Evolutionary conservation across 2,329 filamentous ascomycete species (phyloP), one percentile per base, ranked within the genome.

Genomic region (Arthroderma uncinatum): DNA sequence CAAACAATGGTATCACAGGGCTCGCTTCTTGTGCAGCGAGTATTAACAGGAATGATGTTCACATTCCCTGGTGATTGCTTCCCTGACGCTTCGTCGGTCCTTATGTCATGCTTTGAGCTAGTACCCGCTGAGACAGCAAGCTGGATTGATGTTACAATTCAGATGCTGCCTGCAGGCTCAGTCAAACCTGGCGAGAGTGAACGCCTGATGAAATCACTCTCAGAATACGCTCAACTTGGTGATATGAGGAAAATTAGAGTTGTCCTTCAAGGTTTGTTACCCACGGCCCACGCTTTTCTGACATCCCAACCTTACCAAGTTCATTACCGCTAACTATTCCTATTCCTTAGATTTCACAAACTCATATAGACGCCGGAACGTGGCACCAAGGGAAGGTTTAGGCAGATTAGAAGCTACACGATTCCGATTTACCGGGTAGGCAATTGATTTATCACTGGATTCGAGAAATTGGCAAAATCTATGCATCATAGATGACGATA

Each of bases 41-140:
- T 95, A 58, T 79, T 98, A 75, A 93, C 91, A 0, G 93, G 93
- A 59, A 95, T 98, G 91, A 97, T 98, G 92, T 96, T 96, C 70
- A 94, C 87, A 0, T 98, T 98, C 74, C 94, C 93, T 0, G 83
- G 88, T 44, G 93, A 97, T 70, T 96, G 91, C 73, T 95, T 97
- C 67, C 85, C 91, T 0, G 93, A 98, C 68, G 91, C 90, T 14
- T 95, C 89, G 53, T 91, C 90, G 3, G 89, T 95, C n/a, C 75
- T 98, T 55, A 82, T 98, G 59, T 85, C 86, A 2, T 78, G 97
- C 62, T 95, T 98, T 68, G 86, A 95, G 70, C 76, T 97, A 40
- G 77, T 94, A 67, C 93, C 93, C 0, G 77, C 82, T 56, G 81
- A 93, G 67, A 89, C 90, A 12, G 83, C 87, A 1, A 71, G 77